Percentiles rank a stretch among this genome's conserved stretches.
Conservation (phyloP, 768 basidiomycete species). For the Lepiota brunneoincarnata region DNA sequence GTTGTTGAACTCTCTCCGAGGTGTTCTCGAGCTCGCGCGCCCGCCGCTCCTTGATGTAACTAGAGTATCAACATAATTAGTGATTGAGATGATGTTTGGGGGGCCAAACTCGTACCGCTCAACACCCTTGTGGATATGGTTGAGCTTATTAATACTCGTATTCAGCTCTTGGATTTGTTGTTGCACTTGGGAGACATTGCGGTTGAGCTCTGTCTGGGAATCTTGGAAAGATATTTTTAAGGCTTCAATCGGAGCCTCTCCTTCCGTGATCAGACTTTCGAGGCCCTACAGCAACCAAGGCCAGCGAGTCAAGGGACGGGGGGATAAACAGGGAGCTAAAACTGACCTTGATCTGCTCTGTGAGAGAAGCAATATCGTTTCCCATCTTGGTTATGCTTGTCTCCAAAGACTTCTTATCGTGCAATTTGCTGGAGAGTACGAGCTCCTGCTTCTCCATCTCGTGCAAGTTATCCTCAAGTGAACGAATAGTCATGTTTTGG, state of each 20-base stretch:
- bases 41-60: conserved; percentile 73
- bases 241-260: conserved; percentile 61
- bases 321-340: conserved; percentile 1
- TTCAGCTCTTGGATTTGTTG: conserved; percentile 60
- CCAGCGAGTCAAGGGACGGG: conserved; percentile 1
- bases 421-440: conserved; percentile 52
- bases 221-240: conserved; percentile 56
- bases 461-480: conserved; percentile 60
- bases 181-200: conserved; percentile 52
- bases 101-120: conserved; percentile 49
- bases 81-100: not conserved
- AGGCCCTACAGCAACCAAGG: conserved; percentile 45
- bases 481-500: conserved; percentile 47
- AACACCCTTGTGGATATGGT: conserved; percentile 55
- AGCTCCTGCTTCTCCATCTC: conserved; percentile 60
- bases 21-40: conserved; percentile 59
- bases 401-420: conserved; percentile 57
- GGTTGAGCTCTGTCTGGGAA: conserved; percentile 46
- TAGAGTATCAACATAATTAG: conserved; percentile 24
- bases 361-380: conserved; percentile 47
- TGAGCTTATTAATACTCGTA: conserved; percentile 59
- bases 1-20: conserved; percentile 47
- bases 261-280: conserved; percentile 56
- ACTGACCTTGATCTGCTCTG: conserved; percentile 48
- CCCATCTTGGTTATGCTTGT: conserved; percentile 56